These are phyloP conservation scores for Tetrapisispora taiwanensis DNA, from an alignment of 805 yeast species.

Conservation along the genomic window DNA sequence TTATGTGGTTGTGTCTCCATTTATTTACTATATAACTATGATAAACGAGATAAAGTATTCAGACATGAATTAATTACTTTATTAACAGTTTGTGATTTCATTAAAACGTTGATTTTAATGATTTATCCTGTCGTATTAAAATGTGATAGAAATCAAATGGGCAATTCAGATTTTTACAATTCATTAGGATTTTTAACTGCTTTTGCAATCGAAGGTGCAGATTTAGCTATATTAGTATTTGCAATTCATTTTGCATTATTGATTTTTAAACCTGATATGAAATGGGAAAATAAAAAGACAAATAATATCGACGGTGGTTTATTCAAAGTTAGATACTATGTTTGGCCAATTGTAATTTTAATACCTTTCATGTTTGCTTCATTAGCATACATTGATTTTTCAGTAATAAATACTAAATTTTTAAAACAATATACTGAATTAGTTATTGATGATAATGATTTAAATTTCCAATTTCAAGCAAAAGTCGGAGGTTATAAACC, in stretches of 20 bases:
- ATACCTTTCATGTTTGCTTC: slow-evolving; percentile 62
- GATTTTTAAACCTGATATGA: slow-evolving; percentile 53
- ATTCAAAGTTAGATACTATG: slow-evolving; percentile 43
- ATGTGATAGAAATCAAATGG: slow-evolving; percentile 18
- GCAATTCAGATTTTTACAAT: slow-evolving; percentile 39
- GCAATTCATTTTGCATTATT: slow-evolving; percentile 74
- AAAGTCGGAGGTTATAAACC: slow-evolving; percentile 46
- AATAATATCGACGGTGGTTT: slow-evolving; percentile 65
- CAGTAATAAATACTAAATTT: slow-evolving; percentile 9
- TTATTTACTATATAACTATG: slow-evolving; percentile 52
- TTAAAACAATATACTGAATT: slow-evolving; percentile 14
- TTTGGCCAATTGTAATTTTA: slow-evolving; percentile 48
- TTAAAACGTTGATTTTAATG: slow-evolving; percentile 60
- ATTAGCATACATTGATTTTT: slow-evolving; percentile 49
- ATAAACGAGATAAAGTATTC: slow-evolving; percentile 51
- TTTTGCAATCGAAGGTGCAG: slow-evolving; percentile 75
- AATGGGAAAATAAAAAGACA: slow-evolving; percentile 30
- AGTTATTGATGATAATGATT: slow-evolving; percentile 19
- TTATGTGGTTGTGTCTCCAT: slow-evolving; percentile 48
- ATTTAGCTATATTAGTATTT: slow-evolving; percentile 68
- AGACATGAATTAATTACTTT: slow-evolving; percentile 62
- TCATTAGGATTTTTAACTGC: slow-evolving; percentile 77
- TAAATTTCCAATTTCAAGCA: slow-evolving; percentile 15
- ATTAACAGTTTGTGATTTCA: slow-evolving; percentile 59
- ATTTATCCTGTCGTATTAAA: slow-evolving; percentile 57